A percentile compares a stretch with the other conserved stretches of the same genome.
These are phyloP conservation scores for Spinellus fusiger DNA, from an alignment of 192 early-diverging fungal species.

Conservation along the genomic window DNA sequence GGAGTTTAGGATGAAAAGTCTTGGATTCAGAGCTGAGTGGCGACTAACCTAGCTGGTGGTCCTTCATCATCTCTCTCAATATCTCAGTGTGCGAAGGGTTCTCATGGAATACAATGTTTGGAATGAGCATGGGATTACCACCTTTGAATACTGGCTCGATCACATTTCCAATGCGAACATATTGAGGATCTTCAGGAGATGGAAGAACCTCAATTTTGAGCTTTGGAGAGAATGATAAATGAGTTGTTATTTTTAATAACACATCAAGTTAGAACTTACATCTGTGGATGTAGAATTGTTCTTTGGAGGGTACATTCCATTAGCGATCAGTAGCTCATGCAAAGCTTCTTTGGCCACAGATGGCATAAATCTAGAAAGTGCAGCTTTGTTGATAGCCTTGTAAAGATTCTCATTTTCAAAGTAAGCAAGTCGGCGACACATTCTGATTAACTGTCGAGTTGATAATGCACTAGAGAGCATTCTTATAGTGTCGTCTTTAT, in stretches of 20 bases:
- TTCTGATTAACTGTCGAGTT: slow-evolving; percentile 69
- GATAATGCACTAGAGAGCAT: slow-evolving; percentile 55
- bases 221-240: neutral
- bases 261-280: slow-evolving; percentile 21
- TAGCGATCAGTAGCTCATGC: slow-evolving; percentile 50
- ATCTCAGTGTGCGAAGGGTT: slow-evolving; percentile 68
- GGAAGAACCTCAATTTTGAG: slow-evolving; percentile 49
- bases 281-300: slow-evolving; percentile 19
- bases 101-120: slow-evolving; percentile 64
- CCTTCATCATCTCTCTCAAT: slow-evolving; percentile 72
- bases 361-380: slow-evolving; percentile 71
- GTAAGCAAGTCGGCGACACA: slow-evolving; percentile 55
- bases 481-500: slow-evolving; percentile 53
- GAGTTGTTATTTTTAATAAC: neutral
- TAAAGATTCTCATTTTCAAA: slow-evolving; percentile 61
- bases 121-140: slow-evolving; percentile 59
- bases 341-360: slow-evolving; percentile 55
- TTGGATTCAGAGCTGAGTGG: too few species aligned
- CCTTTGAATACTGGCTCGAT: slow-evolving; percentile 40
- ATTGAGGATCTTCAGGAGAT: slow-evolving; percentile 37
- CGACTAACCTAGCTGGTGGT: slow-evolving; percentile 51
- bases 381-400: slow-evolving; percentile 55
- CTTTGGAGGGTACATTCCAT: slow-evolving; percentile 43
- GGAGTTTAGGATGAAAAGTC: too few species aligned
- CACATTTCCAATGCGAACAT: slow-evolving; percentile 49